Evolutionary conservation across 2,329 filamentous ascomycete species (phyloP).

Genomic region (Pyrenophora tritici-repentis): DNA sequence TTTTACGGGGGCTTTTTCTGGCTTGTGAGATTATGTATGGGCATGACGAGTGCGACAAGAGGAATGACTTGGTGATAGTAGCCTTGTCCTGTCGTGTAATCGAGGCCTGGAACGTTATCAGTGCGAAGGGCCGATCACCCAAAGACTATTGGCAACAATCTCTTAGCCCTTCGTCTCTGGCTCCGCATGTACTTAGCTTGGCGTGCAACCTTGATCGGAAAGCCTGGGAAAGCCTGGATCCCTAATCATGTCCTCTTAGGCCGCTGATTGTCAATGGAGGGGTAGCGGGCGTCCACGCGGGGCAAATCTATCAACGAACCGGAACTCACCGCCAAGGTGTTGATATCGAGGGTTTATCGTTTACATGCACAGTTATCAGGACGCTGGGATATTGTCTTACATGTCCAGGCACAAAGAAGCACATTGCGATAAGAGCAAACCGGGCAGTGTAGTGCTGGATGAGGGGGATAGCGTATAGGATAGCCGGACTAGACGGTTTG

Average conservation of each 20-base stretch:
- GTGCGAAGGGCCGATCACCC: neutral
- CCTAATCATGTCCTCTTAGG: conserved; percentile 2
- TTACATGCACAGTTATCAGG: conserved; percentile 30
- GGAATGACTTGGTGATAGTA: neutral
- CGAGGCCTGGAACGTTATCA: conserved; percentile 4
- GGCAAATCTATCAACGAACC: conserved; percentile 16
- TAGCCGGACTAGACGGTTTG: conserved; percentile 12
- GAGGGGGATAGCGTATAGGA: conserved; percentile 3
- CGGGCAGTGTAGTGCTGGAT: conserved; percentile 1
- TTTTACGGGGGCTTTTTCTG: neutral
- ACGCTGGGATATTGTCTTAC: neutral
- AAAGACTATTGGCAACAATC: conserved; percentile 1
- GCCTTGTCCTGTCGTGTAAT: neutral
- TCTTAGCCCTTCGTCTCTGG: conserved; percentile 5
- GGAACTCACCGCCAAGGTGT: conserved; percentile 16
- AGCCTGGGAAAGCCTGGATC: conserved; percentile 3
- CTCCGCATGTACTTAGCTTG: conserved; percentile 4
- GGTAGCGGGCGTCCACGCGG: conserved; percentile 14
- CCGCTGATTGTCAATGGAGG: conserved; percentile 12
- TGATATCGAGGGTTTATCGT: conserved; percentile 18
- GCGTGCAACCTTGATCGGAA: conserved; percentile 3
- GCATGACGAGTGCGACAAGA: neutral
- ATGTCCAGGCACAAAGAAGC: neutral
- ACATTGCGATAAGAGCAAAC: conserved; percentile 14
- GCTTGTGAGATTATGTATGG: too few relatives aligned